Percentiles rank a stretch among this genome's conserved stretches.
Evolutionary conservation across 2,329 filamentous ascomycete species (phyloP).

Genomic region (Sporothrix euskadiensis): DNA sequence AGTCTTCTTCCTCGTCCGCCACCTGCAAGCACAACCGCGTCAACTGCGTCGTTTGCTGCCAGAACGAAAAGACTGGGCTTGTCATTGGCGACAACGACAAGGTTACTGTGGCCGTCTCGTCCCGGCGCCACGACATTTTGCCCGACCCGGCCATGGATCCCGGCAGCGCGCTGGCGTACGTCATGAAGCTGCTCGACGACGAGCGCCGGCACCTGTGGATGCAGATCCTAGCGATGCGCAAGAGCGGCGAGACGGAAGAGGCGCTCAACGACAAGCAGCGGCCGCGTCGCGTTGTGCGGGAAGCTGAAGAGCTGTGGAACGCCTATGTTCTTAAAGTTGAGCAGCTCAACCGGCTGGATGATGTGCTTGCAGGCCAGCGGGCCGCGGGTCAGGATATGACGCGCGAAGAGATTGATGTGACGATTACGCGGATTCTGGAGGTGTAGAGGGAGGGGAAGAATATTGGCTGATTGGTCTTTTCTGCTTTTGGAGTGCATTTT

Average conservation of each 20-base stretch:
- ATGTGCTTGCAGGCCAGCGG: constrained; percentile 80
- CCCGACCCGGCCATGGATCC: constrained; percentile 45
- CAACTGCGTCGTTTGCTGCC: constrained; percentile 33
- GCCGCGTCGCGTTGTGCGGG: constrained; percentile 28
- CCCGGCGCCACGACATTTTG: neutral
- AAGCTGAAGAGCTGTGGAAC: constrained; percentile 32
- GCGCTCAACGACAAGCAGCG: constrained; percentile 26
- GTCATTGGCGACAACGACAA: constrained; percentile 22
- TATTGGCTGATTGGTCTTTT: neutral
- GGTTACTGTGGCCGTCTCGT: constrained; percentile 32
- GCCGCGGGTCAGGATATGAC: constrained; percentile 62
- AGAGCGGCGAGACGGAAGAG: constrained; percentile 21
- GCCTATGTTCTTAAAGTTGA: constrained; percentile 34
- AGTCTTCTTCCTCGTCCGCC: neutral
- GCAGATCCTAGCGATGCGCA: constrained; percentile 59
- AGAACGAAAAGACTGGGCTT: constrained; percentile 29
- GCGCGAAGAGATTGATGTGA: constrained; percentile 64
- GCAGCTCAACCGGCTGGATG: constrained; percentile 62
- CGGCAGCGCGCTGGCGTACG: constrained; percentile 71
- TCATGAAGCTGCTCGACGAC: constrained; percentile 79
- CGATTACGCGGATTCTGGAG: constrained; percentile 55
- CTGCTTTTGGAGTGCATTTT: neutral
- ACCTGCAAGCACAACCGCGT: constrained; percentile 31
- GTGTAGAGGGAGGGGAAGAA: neutral
- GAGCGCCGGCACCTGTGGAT: constrained; percentile 76